phyloP scores from a whole-genome alignment of 148 eudicot genomes.

The Persicaria tinctoria region DNA sequence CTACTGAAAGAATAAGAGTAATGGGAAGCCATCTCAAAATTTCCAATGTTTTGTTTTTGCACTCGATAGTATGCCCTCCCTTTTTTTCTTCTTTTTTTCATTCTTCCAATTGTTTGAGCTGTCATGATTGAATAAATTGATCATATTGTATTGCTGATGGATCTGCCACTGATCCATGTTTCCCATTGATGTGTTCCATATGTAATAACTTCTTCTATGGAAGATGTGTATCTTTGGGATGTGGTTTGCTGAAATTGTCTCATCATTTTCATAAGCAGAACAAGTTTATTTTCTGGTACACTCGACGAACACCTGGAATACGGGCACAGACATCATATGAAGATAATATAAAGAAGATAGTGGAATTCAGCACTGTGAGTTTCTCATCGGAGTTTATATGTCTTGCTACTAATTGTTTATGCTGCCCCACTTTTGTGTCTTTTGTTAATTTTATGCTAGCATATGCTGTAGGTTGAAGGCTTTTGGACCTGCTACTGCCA shows the following conservation, averaged over 20 bases:
- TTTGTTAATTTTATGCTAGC: neutral
- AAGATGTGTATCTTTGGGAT: neutral
- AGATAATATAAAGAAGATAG: conserved; percentile 80
- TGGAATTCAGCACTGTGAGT: conserved; percentile 81
- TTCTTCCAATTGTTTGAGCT: neutral
- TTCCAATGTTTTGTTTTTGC: neutral
- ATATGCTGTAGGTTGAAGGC: conserved; percentile 67
- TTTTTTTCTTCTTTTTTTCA: neutral
- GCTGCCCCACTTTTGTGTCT: neutral
- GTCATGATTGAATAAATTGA: neutral
- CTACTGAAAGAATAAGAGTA: neutral
- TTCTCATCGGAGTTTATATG: neutral
- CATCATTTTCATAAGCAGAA: conserved; percentile 34
- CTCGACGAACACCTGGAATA: conserved; percentile 77
- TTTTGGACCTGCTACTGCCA: conserved; percentile 97
- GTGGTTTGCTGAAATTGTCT: neutral
- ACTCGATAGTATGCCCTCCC: neutral
- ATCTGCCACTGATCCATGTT: neutral
- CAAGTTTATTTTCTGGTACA: conserved; percentile 92
- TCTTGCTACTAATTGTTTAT: neutral
- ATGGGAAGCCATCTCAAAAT: neutral
- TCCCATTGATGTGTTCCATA: neutral
- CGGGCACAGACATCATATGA: conserved; percentile 79
- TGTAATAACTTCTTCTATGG: neutral
- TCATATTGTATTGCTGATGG: neutral